Evolutionary conservation across 805 yeast species (phyloP).

Genomic region (Metschnikowia similis): DNA sequence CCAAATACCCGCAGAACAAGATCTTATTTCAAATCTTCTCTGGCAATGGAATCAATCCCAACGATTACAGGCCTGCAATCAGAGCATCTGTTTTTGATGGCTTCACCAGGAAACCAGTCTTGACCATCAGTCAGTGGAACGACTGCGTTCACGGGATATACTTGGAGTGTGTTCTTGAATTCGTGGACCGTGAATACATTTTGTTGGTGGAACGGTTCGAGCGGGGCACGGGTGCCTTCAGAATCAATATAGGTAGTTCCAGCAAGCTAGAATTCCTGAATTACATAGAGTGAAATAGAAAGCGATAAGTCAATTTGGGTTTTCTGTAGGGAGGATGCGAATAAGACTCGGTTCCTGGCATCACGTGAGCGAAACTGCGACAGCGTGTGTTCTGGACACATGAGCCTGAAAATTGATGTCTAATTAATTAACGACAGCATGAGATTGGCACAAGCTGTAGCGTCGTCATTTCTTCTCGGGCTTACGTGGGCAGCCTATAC

Average conservation of each 20-base stretch:
- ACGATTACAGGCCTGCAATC: conserved; percentile 40
- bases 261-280: not conserved
- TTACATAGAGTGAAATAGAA: not conserved
- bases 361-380: conserved; percentile 3
- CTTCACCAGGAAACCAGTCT: conserved; percentile 24
- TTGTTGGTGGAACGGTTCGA: conserved; percentile 49
- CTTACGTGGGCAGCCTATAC: conserved; percentile 16
- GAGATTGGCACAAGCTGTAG: not conserved
- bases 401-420: not conserved
- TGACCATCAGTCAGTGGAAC: conserved; percentile 36
- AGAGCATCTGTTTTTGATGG: conserved; percentile 42
- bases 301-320: not conserved
- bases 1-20: conserved; percentile 18
- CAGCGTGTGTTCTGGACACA: conserved; percentile 4
- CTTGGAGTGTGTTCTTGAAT: conserved; percentile 24
- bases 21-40: conserved; percentile 26
- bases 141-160: conserved; percentile 44
- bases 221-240: conserved; percentile 37
- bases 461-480: conserved; percentile 9
- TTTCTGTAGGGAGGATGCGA: not conserved
- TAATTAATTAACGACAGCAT: not conserved
- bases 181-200: conserved; percentile 28
- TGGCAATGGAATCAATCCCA: conserved; percentile 9
- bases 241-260: conserved; percentile 36
- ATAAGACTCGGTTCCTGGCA: not conserved